Base-by-base conservation (phyloP, 1,284 basidiomycete species). In the Neonothopanus nambi region DNA sequence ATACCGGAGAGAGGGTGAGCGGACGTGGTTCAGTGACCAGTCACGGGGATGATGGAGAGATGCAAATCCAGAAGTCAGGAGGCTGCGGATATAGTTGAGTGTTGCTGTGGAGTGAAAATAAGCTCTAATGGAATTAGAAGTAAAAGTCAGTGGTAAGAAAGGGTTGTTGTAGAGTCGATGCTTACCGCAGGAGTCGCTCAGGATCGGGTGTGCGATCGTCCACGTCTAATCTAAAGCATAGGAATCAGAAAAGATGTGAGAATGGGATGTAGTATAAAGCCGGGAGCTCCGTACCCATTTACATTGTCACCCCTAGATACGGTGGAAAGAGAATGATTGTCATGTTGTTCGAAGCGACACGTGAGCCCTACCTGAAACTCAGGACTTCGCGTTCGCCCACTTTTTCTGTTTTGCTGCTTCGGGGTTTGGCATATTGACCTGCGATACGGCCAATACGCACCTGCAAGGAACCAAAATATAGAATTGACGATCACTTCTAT, bases 81-180 rank as follows among this genome's bases (percentile, higher is more conserved):
- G 79, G 2, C 87, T 85, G 17, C 96, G 89, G 56, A 98, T 82
- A 71, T 96, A 89, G 73, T 98, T 98, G 47, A 98, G 79, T 0
- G 97, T 98, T 1, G 95, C 84, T 0, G 93, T 83, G 0, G 94
- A 97, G 73, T 98, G 90, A 74, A 98, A 98, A 78, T 99, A 98
- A 3, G 96, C 94, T 61, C 91, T 93, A 58, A 35, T 9, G 13
- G 26, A 30, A 45, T 36, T 5, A 36, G n/a, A n/a, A n/a, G n/a
- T n/a, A 21, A 13, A 17, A 26, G 7, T 9, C 2, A 26, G 18
- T 33, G 26, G 26, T 11, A 11, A 28, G 11, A 5, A 11, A 28
- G 26, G 26, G 5, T 5, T 28, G 37, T 39, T 9, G 23, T 13
- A 40, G 26, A 3, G 26, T 1, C 28, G 30, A 45, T n/a, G 47